Conservation (phyloP, 2,329 filamentous ascomycete species). For the Trichoderma endophyticum region DNA sequence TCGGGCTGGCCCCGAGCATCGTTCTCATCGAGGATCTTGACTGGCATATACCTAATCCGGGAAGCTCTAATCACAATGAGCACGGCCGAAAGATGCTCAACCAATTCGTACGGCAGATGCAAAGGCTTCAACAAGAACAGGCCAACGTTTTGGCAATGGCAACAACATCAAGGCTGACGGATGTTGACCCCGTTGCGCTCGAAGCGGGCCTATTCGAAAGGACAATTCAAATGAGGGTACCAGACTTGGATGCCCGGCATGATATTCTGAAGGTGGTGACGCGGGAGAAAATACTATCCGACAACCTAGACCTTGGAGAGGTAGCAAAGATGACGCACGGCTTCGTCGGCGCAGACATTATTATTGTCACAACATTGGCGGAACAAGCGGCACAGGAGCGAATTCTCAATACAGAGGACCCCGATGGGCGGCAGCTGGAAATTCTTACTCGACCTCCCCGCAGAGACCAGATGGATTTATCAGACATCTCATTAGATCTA, state of each 20-base stretch:
- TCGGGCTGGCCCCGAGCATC: constrained; percentile 78
- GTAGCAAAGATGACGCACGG: constrained; percentile 85
- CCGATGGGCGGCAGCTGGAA: constrained; percentile 17
- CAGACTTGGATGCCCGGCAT: constrained; percentile 72
- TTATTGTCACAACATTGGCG: constrained; percentile 54
- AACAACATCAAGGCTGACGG: constrained; percentile 85
- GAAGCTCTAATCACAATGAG: constrained; percentile 77
- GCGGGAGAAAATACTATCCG: constrained; percentile 58
- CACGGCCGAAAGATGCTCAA: constrained; percentile 86
- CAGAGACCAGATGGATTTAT: constrained; percentile 11
- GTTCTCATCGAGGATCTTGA: constrained; percentile 93
- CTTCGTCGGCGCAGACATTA: constrained; percentile 87
- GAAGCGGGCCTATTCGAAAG: constrained; percentile 75
- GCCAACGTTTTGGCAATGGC: constrained; percentile 83
- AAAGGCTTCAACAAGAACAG: constrained; percentile 69
- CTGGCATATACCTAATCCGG: constrained; percentile 69
- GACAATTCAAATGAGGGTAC: constrained; percentile 84
- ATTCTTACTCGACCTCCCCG: constrained; percentile 9
- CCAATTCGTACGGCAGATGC: constrained; percentile 83
- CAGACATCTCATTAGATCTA: constrained; percentile 12
- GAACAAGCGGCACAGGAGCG: constrained; percentile 37
- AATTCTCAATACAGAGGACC: constrained; percentile 31
- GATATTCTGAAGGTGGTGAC: constrained; percentile 75
- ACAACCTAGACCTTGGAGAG: constrained; percentile 68
- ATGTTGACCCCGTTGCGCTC: constrained; percentile 74